Evolutionary conservation across 495 filamentous ascomycete species (phyloP).

Genomic region (Cercophora samala): DNA sequence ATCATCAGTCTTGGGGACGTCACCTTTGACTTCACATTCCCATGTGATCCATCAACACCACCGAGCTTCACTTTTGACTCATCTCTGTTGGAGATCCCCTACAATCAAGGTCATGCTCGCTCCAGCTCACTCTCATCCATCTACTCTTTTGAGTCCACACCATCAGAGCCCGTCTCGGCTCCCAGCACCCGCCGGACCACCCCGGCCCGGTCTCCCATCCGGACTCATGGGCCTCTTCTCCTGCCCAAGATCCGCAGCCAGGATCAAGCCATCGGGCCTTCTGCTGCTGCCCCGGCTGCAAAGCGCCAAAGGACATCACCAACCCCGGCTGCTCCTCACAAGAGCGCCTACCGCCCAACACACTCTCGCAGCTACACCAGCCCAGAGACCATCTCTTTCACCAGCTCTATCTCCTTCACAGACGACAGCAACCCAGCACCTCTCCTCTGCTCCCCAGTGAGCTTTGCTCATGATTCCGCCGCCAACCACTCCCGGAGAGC

Average conservation of each 20-base stretch:
- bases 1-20: slow-evolving; percentile 47
- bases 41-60: slow-evolving; percentile 47
- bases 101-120: slow-evolving; percentile 46
- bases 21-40: slow-evolving; percentile 52
- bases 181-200: slow-evolving; percentile 66
- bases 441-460: slow-evolving; percentile 64
- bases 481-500: slow-evolving; percentile 57
- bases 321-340: slow-evolving; percentile 28
- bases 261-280: slow-evolving; percentile 63
- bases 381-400: slow-evolving; percentile 55
- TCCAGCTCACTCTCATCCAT: slow-evolving; percentile 54
- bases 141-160: slow-evolving; percentile 66
- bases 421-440: slow-evolving; percentile 36
- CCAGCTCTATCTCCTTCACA: slow-evolving; percentile 42
- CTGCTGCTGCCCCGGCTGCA: slow-evolving; percentile 29
- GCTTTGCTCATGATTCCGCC: slow-evolving; percentile 50
- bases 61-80: slow-evolving; percentile 55
- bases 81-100: slow-evolving; percentile 49
- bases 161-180: slow-evolving; percentile 58
- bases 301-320: slow-evolving; percentile 43
- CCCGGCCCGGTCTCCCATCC: slow-evolving; percentile 68
- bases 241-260: slow-evolving; percentile 84
- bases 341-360: slow-evolving; percentile 42
- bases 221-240: slow-evolving; percentile 75
- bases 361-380: slow-evolving; percentile 67